A percentile compares a stretch with the other conserved stretches of the same genome.
Conservation (phyloP, 2,329 filamentous ascomycete species). For the Ceratocystis colombiana region DNA sequence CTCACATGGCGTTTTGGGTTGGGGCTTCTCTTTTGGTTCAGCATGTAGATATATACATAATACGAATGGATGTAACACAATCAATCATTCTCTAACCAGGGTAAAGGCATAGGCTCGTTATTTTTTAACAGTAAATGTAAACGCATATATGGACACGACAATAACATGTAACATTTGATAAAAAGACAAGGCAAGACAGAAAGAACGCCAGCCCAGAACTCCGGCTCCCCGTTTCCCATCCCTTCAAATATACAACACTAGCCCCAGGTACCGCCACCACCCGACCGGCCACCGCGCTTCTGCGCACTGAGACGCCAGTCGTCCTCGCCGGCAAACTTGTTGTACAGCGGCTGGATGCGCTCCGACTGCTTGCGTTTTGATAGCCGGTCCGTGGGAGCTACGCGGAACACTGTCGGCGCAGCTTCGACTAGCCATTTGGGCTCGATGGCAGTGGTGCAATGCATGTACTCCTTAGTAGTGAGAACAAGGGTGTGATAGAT, state of each 20-base stretch:
- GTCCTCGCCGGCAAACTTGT: conserved; percentile 82
- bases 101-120: conserved; percentile 2
- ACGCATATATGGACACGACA: conserved; percentile 3
- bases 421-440: conserved; percentile 91
- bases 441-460: conserved; percentile 83
- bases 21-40: conserved; percentile 11
- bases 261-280: conserved; percentile 83
- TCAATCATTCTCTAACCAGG: conserved; percentile 8
- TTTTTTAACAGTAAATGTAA: conserved; percentile 6
- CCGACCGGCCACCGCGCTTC: conserved; percentile 70
- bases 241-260: conserved; percentile 32
- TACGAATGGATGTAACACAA: conserved; percentile 11
- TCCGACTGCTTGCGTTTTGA: conserved; percentile 90
- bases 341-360: conserved; percentile 88
- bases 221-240: not conserved
- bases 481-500: conserved; percentile 86
- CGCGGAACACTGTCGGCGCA: conserved; percentile 98
- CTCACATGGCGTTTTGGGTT: not conserved
- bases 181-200: conserved; percentile 11
- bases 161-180: not conserved
- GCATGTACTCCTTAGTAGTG: conserved; percentile 98
- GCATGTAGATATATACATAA: conserved; percentile 10
- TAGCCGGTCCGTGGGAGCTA: conserved; percentile 74
- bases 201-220: not conserved
- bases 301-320: conserved; percentile 92